Percentiles rank a stretch among this genome's conserved stretches.
These are phyloP conservation scores for Cicer chorassanicum DNA, from an alignment of 306 rosid genomes.

Conservation along the genomic window DNA sequence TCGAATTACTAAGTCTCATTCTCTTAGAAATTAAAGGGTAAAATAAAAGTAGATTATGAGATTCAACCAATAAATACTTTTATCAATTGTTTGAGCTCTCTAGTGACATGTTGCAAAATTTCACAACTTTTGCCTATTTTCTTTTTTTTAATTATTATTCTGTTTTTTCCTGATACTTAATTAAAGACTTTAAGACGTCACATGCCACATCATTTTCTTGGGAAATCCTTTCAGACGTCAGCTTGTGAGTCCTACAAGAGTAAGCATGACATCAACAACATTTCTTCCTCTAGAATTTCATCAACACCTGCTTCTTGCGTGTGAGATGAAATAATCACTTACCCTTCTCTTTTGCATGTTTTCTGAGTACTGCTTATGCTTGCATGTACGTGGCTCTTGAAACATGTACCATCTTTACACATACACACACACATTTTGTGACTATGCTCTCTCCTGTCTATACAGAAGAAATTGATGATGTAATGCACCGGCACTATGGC, in stretches of 20 bases:
- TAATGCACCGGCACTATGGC: constrained; percentile 16
- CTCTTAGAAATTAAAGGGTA: too few species aligned
- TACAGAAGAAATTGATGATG: not conserved
- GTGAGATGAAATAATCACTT: not conserved
- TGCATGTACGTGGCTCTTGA: constrained; percentile 27
- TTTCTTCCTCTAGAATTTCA: not conserved
- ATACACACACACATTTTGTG: not conserved
- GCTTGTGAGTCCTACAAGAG: constrained; percentile 10
- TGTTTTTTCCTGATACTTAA: too few species aligned
- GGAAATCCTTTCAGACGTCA: constrained; percentile 27
- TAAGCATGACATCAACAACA: constrained; percentile 15
- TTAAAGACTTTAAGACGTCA: too few species aligned
- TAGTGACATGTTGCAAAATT: too few species aligned
- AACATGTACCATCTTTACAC: constrained; percentile 11
- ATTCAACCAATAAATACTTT: not conserved
- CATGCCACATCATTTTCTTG: constrained; percentile 12
- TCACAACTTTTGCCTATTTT: too few species aligned
- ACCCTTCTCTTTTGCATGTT: constrained; percentile 34
- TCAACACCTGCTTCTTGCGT: constrained; percentile 10
- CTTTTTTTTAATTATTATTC: too few species aligned
- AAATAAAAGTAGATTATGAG: too few species aligned
- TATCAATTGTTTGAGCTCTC: not conserved
- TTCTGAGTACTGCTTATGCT: constrained; percentile 34
- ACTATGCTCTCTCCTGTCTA: not conserved
- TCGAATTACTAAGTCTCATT: too few species aligned